These are phyloP conservation scores for Apiospora sp. DNA, from an alignment of 2,329 filamentous ascomycete genomes.

Conservation along the genomic window DNA sequence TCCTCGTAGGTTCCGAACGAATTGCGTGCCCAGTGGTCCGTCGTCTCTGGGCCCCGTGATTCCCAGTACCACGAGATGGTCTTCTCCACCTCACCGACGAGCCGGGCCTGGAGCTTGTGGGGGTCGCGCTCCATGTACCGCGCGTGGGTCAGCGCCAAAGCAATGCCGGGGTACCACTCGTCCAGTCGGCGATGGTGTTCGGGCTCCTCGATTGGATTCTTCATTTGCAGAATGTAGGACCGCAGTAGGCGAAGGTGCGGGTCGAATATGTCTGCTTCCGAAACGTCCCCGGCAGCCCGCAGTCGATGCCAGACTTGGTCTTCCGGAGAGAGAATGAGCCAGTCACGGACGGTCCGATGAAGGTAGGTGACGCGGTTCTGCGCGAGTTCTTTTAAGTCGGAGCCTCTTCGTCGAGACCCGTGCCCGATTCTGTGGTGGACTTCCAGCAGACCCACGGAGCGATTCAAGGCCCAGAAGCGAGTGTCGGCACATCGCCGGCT, in stretches of 20 bases:
- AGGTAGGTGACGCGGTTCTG: slow-evolving; percentile 42
- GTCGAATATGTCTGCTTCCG: slow-evolving; percentile 35
- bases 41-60: slow-evolving; percentile 31
- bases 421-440: slow-evolving; percentile 31
- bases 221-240: slow-evolving; percentile 46
- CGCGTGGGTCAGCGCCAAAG: slow-evolving; percentile 47
- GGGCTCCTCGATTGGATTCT: slow-evolving; percentile 42
- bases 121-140: slow-evolving; percentile 38
- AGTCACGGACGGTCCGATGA: slow-evolving; percentile 46
- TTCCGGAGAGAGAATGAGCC: slow-evolving; percentile 37
- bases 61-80: slow-evolving; percentile 44
- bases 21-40: slow-evolving; percentile 45
- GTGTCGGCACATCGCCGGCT: slow-evolving; percentile 31
- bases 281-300: neutral
- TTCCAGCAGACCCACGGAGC: slow-evolving; percentile 40
- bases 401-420: neutral
- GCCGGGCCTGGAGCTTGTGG: slow-evolving; percentile 26
- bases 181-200: slow-evolving; percentile 48
- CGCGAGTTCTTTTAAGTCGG: neutral
- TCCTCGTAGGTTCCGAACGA: slow-evolving; percentile 43
- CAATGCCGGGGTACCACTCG: slow-evolving; percentile 49
- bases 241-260: slow-evolving; percentile 43
- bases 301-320: slow-evolving; percentile 14
- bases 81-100: slow-evolving; percentile 41
- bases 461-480: slow-evolving; percentile 28